Percentiles rank a stretch among this genome's conserved stretches.
Evolutionary conservation across 768 basidiomycete species (phyloP).

Genomic region (Amanita polypyramis): DNA sequence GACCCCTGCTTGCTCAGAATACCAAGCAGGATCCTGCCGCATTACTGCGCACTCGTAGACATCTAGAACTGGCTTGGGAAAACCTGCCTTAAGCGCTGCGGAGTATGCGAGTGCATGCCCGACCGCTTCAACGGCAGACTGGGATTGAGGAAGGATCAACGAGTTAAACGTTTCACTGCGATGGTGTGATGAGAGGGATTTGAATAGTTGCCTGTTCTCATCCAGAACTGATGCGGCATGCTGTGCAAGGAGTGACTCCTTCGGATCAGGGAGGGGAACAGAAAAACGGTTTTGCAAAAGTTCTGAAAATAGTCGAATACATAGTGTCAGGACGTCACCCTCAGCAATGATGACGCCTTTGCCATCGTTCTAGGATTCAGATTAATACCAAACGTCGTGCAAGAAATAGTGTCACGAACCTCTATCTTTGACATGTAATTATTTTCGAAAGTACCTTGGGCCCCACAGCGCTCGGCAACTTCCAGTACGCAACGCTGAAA

Average conservation of each 20-base stretch:
- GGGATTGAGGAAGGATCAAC: slow-evolving; percentile 46
- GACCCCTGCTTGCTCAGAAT: slow-evolving; percentile 40
- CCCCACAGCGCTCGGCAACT: slow-evolving; percentile 56
- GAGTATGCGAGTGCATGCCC: slow-evolving; percentile 55
- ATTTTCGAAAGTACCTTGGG: slow-evolving; percentile 54
- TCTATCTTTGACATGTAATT: slow-evolving; percentile 50
- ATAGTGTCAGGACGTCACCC: slow-evolving; percentile 39
- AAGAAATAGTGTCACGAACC: slow-evolving; percentile 21
- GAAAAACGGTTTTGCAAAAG: slow-evolving; percentile 43
- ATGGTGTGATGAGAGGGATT: slow-evolving; percentile 28
- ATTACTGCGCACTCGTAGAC: slow-evolving; percentile 45
- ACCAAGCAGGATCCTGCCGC: slow-evolving; percentile 48
- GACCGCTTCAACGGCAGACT: slow-evolving; percentile 44
- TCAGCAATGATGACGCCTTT: slow-evolving; percentile 55
- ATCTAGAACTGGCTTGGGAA: slow-evolving; percentile 41
- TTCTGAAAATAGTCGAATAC: slow-evolving; percentile 50
- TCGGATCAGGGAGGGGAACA: slow-evolving; percentile 38
- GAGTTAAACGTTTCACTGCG: slow-evolving; percentile 42
- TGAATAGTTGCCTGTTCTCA: slow-evolving; percentile 32
- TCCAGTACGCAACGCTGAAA: slow-evolving; percentile 39
- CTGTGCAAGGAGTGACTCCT: slow-evolving; percentile 40
- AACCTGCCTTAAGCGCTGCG: slow-evolving; percentile 30
- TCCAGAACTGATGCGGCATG: slow-evolving; percentile 37
- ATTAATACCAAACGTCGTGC: slow-evolving; percentile 8
- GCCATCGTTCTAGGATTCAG: slow-evolving; percentile 27